Base-by-base conservation (phyloP, 2,329 filamentous ascomycete genomes). In the Leptoxyphium fumago region DNA sequence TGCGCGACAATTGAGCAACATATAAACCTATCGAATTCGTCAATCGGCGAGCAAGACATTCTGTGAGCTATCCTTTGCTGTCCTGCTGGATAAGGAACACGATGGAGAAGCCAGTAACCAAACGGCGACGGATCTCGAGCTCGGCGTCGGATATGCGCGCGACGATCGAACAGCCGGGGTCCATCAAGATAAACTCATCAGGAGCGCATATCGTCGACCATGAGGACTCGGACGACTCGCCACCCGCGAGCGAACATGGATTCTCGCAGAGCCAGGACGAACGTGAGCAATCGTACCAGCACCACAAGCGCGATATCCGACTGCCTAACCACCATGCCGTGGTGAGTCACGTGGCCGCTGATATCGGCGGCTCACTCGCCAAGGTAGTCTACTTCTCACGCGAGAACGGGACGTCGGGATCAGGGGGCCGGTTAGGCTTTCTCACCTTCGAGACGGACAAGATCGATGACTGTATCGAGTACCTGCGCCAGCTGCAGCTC, bases 351-450 rank as follows among this genome's bases (percentile, higher is more conserved):
- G 85, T 98, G 54, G 91, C 91, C 43, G 82, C 95, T 48, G 91
- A 98, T 84, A 96, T 98, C 63, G 91, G 91, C 51, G 91, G 91
- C 52, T 94, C 88, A 13, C 72, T 98, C 29, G 88, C 87, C 52
- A 98, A 98, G 68, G 77, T 98, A 39, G 91, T 98, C 47, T 98
- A 95, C 69, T 96, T 96, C 60, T 91, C 88, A 14, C 83, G 85
- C 51, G 91, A 96, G 64, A 56, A 56, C 21, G 52, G 47, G n/a
- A 39, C 53, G 14, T 47, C 55, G 26, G 82, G 88, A 54, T 80
- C 83, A 41, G 91, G 91, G 45, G 91, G 91, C 44, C 80, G 91
- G 18, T 72, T 98, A 43, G 94, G 94, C 64, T 98, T 98, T 60
- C 75, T 94, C 57, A 93, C 82, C 58, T 96, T 96, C 66, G 91